Conservation (phyloP, 2,329 filamentous ascomycete genomes). For the Colletotrichum sp. region DNA sequence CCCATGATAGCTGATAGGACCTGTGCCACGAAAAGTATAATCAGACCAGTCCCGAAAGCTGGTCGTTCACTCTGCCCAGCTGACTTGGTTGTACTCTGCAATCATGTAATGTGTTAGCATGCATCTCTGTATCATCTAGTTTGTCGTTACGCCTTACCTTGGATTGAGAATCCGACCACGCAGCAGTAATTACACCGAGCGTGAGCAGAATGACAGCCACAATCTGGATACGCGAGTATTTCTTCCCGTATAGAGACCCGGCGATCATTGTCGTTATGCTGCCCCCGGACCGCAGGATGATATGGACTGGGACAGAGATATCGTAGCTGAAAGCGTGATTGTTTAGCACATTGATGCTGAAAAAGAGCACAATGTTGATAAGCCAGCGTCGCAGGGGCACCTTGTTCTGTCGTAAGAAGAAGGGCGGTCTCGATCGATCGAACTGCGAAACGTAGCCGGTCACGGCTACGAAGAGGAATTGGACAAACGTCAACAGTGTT, state of each 20-base stretch:
- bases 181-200: slow-evolving; percentile 83
- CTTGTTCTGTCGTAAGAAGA: slow-evolving; percentile 77
- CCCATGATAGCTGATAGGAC: slow-evolving; percentile 93
- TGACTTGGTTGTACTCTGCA: background rate
- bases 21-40: slow-evolving; percentile 86
- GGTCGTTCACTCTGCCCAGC: slow-evolving; percentile 25
- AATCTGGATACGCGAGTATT: slow-evolving; percentile 81
- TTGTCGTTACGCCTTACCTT: slow-evolving; percentile 63
- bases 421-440: slow-evolving; percentile 68
- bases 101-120: background rate
- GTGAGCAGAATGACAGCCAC: slow-evolving; percentile 84
- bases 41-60: slow-evolving; percentile 71
- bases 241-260: slow-evolving; percentile 86
- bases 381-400: slow-evolving; percentile 87
- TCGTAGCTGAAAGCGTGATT: slow-evolving; percentile 98
- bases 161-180: slow-evolving; percentile 85
- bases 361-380: slow-evolving; percentile 89
- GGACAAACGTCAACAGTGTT: slow-evolving; percentile 86
- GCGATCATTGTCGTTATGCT: slow-evolving; percentile 95
- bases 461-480: slow-evolving; percentile 83
- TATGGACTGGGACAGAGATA: slow-evolving; percentile 95
- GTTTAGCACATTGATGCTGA: slow-evolving; percentile 92
- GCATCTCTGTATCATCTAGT: background rate
- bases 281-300: slow-evolving; percentile 92
- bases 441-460: slow-evolving; percentile 80